A percentile compares a stretch with the other conserved stretches of the same genome.
phyloP scores from a whole-genome alignment of 2,329 filamentous ascomycete genomes.

The Ceratocystis cacaofunesta region DNA sequence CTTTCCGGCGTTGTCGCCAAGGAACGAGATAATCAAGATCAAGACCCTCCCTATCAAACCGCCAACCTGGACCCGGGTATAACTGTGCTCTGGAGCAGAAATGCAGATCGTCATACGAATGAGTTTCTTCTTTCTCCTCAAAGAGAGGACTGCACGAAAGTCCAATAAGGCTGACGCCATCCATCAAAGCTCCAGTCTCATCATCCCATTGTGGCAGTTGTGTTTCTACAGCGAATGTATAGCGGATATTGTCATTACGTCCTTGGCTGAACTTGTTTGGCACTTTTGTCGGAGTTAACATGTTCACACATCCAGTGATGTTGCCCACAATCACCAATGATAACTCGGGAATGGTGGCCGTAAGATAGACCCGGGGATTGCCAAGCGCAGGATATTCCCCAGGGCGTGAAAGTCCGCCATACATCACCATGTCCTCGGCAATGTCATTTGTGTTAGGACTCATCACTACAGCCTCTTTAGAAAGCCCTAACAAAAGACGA shows the following conservation, averaged over 20 bases:
- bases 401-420: neutral
- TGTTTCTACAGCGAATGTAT: constrained; percentile 39
- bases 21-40: neutral
- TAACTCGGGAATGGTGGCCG: constrained; percentile 48
- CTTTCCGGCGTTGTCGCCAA: constrained; percentile 1
- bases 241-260: constrained; percentile 10
- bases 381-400: no score
- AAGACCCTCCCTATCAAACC: neutral
- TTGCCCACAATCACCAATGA: constrained; percentile 54
- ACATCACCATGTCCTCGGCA: neutral
- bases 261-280: constrained; percentile 19
- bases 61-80: neutral
- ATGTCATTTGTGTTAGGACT: neutral
- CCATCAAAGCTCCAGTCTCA: constrained; percentile 31
- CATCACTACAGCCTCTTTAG: neutral
- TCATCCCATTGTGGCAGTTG: constrained; percentile 34
- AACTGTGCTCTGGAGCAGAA: neutral
- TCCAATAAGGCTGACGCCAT: constrained; percentile 44
- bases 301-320: constrained; percentile 47
- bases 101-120: neutral
- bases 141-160: constrained; percentile 53
- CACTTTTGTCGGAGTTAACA: constrained; percentile 39
- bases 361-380: neutral
- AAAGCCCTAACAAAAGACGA: neutral
- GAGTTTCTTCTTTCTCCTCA: constrained; percentile 24